These are phyloP conservation scores for Metschnikowia picachoensis DNA, from an alignment of 805 yeast species.

Conservation along the genomic window DNA sequence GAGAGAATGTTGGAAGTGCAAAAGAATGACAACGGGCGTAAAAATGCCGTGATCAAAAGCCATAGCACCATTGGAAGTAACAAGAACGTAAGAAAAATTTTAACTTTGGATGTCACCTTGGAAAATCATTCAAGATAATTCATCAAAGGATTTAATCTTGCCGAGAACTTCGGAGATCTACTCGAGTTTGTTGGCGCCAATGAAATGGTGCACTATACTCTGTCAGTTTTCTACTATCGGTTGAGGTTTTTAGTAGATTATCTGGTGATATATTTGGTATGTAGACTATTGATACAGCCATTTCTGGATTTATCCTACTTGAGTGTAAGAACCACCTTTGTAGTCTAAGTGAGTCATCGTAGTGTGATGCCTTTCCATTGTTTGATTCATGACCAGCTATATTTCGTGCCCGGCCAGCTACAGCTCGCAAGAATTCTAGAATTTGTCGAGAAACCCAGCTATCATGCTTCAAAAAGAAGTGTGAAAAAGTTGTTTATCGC, in stretches of 20 bases:
- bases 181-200: conserved; percentile 9
- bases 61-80: not conserved
- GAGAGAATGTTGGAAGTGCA: conserved; percentile 13
- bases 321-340: too few relatives aligned
- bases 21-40: conserved; percentile 3
- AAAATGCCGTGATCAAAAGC: conserved; percentile 13
- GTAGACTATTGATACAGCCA: too few relatives aligned
- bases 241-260: too few relatives aligned
- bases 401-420: too few relatives aligned
- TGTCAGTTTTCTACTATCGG: too few relatives aligned
- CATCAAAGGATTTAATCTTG: conserved; percentile 4
- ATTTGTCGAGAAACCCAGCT: too few relatives aligned
- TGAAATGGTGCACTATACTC: not conserved
- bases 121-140: conserved; percentile 1
- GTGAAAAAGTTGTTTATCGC: conserved; percentile 11
- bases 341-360: too few relatives aligned
- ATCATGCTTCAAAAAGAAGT: conserved; percentile 14
- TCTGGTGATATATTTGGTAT: too few relatives aligned
- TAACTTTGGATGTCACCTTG: not conserved
- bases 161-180: conserved; percentile 6
- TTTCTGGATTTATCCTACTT: too few relatives aligned
- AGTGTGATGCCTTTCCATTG: too few relatives aligned
- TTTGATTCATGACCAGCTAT: too few relatives aligned
- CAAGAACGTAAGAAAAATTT: conserved; percentile 1
- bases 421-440: too few relatives aligned